A percentile compares a stretch with the other conserved stretches of the same genome.
These are phyloP conservation scores for Clavispora asparagi DNA, from an alignment of 805 yeast genomes.

Conservation along the genomic window DNA sequence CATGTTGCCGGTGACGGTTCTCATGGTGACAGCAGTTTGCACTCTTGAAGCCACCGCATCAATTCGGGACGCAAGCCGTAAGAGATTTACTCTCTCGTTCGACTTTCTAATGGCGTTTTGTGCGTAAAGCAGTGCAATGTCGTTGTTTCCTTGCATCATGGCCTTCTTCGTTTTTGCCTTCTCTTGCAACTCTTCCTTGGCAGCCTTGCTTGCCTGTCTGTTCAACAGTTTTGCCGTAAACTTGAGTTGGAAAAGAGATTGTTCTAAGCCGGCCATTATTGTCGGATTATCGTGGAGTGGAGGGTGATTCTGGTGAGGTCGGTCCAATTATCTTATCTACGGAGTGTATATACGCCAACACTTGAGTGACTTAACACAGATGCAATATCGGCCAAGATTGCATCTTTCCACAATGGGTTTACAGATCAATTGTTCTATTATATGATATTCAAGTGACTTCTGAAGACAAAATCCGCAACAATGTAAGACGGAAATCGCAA, in stretches of 20 bases:
- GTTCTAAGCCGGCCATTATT: constrained; percentile 25
- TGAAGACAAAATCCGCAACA: no score
- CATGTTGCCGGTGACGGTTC: constrained; percentile 92
- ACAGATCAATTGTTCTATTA: background rate
- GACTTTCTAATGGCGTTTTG: constrained; percentile 92
- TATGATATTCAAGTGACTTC: background rate
- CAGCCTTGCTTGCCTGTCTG: constrained; percentile 85
- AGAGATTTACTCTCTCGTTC: constrained; percentile 75
- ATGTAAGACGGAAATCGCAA: no score
- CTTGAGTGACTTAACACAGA: background rate
- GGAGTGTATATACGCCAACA: background rate
- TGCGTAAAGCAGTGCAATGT: constrained; percentile 90
- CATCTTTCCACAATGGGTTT: no score
- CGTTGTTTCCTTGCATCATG: constrained; percentile 76
- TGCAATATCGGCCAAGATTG: background rate
- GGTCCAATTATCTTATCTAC: background rate
- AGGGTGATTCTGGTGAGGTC: background rate
- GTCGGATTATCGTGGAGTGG: background rate
- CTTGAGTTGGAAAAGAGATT: constrained; percentile 27
- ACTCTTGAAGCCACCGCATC: constrained; percentile 96
- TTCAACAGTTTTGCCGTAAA: constrained; percentile 92
- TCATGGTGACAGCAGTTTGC: constrained; percentile 97
- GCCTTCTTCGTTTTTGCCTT: constrained; percentile 89
- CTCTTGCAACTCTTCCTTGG: constrained; percentile 84
- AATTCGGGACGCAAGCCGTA: constrained; percentile 80